Base-by-base conservation (phyloP, 805 yeast genomes). In the Phaffomyces antillensis region DNA sequence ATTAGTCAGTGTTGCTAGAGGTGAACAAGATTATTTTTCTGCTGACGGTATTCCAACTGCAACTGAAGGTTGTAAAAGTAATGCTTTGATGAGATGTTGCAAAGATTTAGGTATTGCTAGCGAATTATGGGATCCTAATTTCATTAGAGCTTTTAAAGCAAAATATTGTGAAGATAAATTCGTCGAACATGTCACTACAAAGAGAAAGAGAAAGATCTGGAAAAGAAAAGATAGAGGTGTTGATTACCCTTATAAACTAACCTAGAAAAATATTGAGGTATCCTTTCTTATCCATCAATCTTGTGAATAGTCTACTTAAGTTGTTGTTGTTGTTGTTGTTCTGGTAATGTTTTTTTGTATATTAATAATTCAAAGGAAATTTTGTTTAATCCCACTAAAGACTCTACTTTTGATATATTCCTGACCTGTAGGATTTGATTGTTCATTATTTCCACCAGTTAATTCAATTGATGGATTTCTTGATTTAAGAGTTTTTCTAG, bases 61-160 rank as follows among this genome's bases (percentile, higher is more conserved):
- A 0, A 82, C 95, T 36, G 99, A 93, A 66, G 99, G 99, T 11
- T 91, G 98, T 65, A 89, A 89, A 61, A 83, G 95, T 60, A 93
- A 93, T 61, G 97, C 98, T 0, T 68, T 93, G 62, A 91, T 93
- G 98, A 77, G 99, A 62, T 90, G 98, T 59, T 93, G 99, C 66
- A 93, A 93, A 63, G 99, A 93, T 66, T 72, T 93, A 56, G 98
- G 98, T 5, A 84, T 93, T 52, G 99, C 97, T 1, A 85, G 95
- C 46, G 99, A 93, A 60, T 72, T 93, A 41, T 93, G 99, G 99
- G 99, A 93, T 62, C 99, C 99, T 3, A 70, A 79, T 36, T 93
- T 91, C 56, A 89, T 93, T 50, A 75, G 86, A 53, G 56, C 60
- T 39, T 85, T 81, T 65, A 86, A 85, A 61, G 70, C 68, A 49